phyloP scores from a whole-genome alignment of 768 basidiomycete genomes.

The Dioszegia hungarica region DNA sequence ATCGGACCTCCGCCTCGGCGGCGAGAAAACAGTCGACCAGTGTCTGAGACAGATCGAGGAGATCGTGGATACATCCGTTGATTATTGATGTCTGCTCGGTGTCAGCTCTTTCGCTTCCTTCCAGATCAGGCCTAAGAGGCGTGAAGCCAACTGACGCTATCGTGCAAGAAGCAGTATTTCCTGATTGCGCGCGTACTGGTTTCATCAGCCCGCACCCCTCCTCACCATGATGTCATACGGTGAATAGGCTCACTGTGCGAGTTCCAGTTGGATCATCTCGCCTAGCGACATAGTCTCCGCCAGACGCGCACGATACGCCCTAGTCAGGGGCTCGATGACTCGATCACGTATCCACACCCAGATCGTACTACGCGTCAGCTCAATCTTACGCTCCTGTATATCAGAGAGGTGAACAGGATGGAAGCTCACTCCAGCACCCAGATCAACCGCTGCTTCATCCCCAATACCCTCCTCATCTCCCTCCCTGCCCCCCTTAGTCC shows the following conservation, averaged over 20 bases:
- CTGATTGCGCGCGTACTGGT: not conserved
- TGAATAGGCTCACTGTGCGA: not conserved
- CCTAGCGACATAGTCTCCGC: not conserved
- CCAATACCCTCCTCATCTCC: not conserved
- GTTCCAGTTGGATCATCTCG: conserved; percentile 3
- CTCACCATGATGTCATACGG: not conserved
- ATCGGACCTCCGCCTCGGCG: not conserved
- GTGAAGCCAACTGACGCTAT: conserved; percentile 6
- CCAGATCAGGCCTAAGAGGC: not conserved
- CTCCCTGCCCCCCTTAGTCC: not conserved
- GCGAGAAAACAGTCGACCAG: not conserved
- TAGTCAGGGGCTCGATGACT: not conserved
- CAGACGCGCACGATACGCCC: not conserved
- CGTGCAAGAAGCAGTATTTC: conserved; percentile 9
- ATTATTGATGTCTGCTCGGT: conserved; percentile 12
- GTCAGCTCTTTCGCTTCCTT: not conserved
- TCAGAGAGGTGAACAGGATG: too few species aligned
- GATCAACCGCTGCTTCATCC: not conserved
- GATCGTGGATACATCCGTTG: conserved; percentile 13
- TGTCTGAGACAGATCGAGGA: conserved; percentile 15
- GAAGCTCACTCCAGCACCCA: conserved; percentile 6
- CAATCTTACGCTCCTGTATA: not conserved
- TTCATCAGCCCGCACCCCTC: not conserved
- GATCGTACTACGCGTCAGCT: not conserved
- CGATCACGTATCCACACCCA: conserved; percentile 8